phyloP scores from a whole-genome alignment of 768 basidiomycete genomes.

The Lentinula guzmanii region DNA sequence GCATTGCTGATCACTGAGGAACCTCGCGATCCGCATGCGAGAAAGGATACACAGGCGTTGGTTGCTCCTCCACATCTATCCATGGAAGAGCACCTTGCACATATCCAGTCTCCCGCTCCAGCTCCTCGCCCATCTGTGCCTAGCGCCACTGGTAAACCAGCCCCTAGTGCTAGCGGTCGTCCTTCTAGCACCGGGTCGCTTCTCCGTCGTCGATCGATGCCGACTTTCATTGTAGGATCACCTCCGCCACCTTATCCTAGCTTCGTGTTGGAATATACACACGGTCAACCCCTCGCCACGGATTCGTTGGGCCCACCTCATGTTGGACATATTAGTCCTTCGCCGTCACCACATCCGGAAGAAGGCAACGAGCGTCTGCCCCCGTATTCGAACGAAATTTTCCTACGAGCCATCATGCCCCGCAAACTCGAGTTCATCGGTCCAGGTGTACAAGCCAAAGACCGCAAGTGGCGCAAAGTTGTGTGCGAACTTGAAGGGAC shows the following conservation, averaged over 20 bases:
- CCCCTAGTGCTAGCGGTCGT: neutral
- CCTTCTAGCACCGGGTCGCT: constrained; percentile 28
- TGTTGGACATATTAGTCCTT: neutral
- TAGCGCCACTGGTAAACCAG: neutral
- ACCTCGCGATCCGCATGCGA: neutral
- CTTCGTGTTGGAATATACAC: constrained; percentile 23
- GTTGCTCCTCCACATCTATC: neutral
- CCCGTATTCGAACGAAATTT: constrained; percentile 72
- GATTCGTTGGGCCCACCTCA: constrained; percentile 12
- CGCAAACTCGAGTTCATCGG: constrained; percentile 89
- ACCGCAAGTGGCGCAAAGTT: constrained; percentile 87
- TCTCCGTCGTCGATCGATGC: constrained; percentile 65
- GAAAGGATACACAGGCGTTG: neutral
- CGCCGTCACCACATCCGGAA: constrained; percentile 6
- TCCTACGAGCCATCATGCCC: constrained; percentile 75
- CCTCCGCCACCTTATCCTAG: constrained; percentile 67
- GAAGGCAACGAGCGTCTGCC: constrained; percentile 69
- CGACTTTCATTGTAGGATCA: constrained; percentile 51
- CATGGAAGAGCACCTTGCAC: neutral
- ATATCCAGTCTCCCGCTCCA: neutral
- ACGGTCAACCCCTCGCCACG: neutral
- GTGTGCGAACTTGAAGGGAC: constrained; percentile 92
- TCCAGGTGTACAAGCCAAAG: constrained; percentile 83
- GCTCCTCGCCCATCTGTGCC: neutral
- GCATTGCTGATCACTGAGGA: neutral